phyloP scores from a whole-genome alignment of 805 yeast genomes.

The Yarrowia deformans region DNA sequence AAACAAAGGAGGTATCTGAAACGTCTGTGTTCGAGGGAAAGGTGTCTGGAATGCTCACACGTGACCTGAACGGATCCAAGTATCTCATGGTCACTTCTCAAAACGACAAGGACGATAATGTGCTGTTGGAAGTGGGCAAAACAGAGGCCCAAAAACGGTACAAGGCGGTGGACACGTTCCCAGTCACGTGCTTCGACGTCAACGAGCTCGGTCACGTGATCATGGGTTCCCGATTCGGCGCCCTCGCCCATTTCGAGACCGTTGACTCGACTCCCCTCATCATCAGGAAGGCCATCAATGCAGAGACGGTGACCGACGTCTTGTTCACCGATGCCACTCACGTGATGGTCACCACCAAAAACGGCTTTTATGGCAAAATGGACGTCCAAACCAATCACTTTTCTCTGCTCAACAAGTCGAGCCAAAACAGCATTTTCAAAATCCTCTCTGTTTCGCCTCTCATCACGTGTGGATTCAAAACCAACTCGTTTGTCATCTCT shows the following conservation, averaged over 20 bases:
- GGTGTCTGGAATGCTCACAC: constrained; percentile 7
- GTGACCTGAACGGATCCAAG: neutral
- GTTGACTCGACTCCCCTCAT: neutral
- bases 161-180: constrained; percentile 13
- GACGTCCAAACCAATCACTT: neutral
- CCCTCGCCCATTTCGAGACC: neutral
- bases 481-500: constrained; percentile 78
- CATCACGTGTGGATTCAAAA: constrained; percentile 80
- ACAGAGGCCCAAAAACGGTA: neutral
- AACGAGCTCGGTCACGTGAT: neutral
- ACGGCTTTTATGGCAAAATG: constrained; percentile 23
- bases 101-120: constrained; percentile 20
- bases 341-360: constrained; percentile 4
- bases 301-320: constrained; percentile 10
- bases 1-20: neutral
- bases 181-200: constrained; percentile 32
- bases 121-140: neutral
- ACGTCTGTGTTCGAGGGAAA: constrained; percentile 14
- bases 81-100: constrained; percentile 17
- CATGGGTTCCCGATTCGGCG: constrained; percentile 25
- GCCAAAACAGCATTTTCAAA: neutral
- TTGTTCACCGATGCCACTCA: neutral
- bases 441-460: neutral
- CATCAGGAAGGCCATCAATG: constrained; percentile 8
- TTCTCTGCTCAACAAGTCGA: constrained; percentile 15